A percentile compares a stretch with the other conserved stretches of the same genome.
Evolutionary conservation across 495 filamentous ascomycete species (phyloP).

Genomic region (Sphaerosporella brunnea): DNA sequence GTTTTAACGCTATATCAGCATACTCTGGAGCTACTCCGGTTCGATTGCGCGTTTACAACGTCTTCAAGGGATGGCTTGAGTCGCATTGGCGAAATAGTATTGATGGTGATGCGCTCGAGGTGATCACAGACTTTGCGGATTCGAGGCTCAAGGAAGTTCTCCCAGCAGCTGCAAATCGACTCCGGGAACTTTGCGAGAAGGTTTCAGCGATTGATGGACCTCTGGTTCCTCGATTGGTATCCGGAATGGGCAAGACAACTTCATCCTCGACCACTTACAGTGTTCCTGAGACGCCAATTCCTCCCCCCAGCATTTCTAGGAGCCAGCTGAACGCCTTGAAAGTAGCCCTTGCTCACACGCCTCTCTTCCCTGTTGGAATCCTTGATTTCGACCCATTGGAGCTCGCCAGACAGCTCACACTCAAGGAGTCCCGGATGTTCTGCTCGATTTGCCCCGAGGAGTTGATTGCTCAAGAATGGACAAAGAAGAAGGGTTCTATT

Average conservation of each 20-base stretch:
- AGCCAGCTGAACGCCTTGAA: slow-evolving; percentile 56
- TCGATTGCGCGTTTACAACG: slow-evolving; percentile 81
- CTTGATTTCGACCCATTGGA: slow-evolving; percentile 89
- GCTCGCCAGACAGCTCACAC: slow-evolving; percentile 77
- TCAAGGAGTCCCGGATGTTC: slow-evolving; percentile 86
- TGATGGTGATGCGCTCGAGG: slow-evolving; percentile 53
- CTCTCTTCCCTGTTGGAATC: slow-evolving; percentile 53
- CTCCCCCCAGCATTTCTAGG: slow-evolving; percentile 50
- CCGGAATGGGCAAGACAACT: slow-evolving; percentile 74
- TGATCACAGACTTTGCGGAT: slow-evolving; percentile 64
- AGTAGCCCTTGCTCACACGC: slow-evolving; percentile 48
- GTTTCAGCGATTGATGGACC: slow-evolving; percentile 59
- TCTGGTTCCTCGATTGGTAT: slow-evolving; percentile 70
- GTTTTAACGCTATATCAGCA: slow-evolving; percentile 81
- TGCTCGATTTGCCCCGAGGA: slow-evolving; percentile 87
- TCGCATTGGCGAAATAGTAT: slow-evolving; percentile 77
- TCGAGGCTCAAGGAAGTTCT: slow-evolving; percentile 47
- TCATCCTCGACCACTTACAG: slow-evolving; percentile 51
- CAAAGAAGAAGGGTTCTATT: slow-evolving; percentile 56
- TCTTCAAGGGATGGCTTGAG: slow-evolving; percentile 94
- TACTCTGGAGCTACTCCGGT: slow-evolving; percentile 53
- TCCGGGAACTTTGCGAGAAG: slow-evolving; percentile 62
- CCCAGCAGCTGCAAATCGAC: slow-evolving; percentile 58
- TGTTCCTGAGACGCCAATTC: slow-evolving; percentile 52
- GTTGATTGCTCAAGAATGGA: slow-evolving; percentile 87